These are phyloP conservation scores for Candida alai DNA, from an alignment of 805 yeast genomes.

Conservation along the genomic window DNA sequence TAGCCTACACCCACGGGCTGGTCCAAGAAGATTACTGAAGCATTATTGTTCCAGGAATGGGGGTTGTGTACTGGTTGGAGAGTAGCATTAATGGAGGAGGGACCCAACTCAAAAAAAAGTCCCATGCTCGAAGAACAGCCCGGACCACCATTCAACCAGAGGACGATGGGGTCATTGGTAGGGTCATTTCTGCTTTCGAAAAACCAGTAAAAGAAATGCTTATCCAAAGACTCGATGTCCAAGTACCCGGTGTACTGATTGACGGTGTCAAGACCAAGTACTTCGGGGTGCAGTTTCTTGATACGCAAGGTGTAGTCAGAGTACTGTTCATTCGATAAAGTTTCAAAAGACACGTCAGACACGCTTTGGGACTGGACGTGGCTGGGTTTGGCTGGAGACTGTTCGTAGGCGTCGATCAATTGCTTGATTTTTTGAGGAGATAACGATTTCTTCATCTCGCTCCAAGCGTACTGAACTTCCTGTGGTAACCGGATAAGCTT, in stretches of 20 bases:
- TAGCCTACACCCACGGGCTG: constrained; percentile 94
- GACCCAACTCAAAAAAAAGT: constrained; percentile 87
- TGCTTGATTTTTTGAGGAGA: constrained; percentile 4
- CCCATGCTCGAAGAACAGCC: constrained; percentile 94
- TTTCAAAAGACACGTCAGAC: constrained; percentile 12
- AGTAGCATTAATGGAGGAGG: constrained; percentile 66
- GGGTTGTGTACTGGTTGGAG: constrained; percentile 75
- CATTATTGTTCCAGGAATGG: constrained; percentile 86
- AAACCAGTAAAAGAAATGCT: constrained; percentile 90
- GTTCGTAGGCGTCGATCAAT: constrained; percentile 6
- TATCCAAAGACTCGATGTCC: constrained; percentile 36
- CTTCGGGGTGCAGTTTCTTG: constrained; percentile 31
- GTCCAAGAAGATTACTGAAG: constrained; percentile 85
- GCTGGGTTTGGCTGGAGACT: constrained; percentile 1
- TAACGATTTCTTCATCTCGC: constrained; percentile 6
- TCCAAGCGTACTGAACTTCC: constrained; percentile 6
- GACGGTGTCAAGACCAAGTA: constrained; percentile 34
- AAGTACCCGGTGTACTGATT: constrained; percentile 38
- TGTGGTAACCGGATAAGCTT: constrained; percentile 1
- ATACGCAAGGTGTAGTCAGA: constrained; percentile 26
- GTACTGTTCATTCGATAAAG: constrained; percentile 18
- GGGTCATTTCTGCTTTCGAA: constrained; percentile 92
- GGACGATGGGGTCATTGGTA: constrained; percentile 73
- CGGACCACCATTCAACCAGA: constrained; percentile 97
- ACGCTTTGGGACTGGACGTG: background rate